Evolutionary conservation across 2,329 filamentous ascomycete genomes (phyloP).

Genomic region (Elsinoe australis): DNA sequence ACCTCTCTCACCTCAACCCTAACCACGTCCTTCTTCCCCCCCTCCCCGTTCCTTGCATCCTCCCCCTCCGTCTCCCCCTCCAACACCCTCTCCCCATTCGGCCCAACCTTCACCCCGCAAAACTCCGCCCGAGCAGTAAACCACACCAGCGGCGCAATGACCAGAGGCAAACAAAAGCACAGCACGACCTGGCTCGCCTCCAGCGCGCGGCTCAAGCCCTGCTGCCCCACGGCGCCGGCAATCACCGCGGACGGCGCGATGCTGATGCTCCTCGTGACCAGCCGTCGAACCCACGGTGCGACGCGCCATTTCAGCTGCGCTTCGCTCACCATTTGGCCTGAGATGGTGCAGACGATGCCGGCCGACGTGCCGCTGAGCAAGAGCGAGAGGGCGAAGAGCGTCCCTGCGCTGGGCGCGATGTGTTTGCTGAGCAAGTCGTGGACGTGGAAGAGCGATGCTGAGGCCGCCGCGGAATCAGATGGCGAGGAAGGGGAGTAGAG

Average conservation of each 20-base stretch:
- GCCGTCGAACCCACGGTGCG: conserved; percentile 67
- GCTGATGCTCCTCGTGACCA: conserved; percentile 70
- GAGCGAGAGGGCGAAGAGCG: conserved; percentile 74
- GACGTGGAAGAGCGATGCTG: conserved; percentile 70
- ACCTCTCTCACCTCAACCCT: background rate
- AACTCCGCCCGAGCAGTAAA: conserved; percentile 73
- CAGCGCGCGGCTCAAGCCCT: conserved; percentile 63
- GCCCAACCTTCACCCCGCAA: conserved; percentile 47
- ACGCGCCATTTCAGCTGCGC: conserved; percentile 70
- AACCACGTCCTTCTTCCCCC: background rate
- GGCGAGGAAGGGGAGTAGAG: conserved; percentile 42
- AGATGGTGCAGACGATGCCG: conserved; percentile 81
- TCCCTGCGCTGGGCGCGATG: conserved; percentile 68
- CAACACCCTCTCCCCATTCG: conserved; percentile 60
- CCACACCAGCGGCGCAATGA: conserved; percentile 72
- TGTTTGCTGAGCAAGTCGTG: conserved; percentile 61
- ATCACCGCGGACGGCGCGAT: conserved; percentile 79
- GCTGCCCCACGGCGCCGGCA: conserved; percentile 64
- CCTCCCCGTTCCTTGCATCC: conserved; percentile 8
- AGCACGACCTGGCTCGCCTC: conserved; percentile 72
- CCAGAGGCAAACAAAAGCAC: conserved; percentile 71
- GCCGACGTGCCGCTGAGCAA: conserved; percentile 73
- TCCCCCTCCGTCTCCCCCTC: conserved; percentile 29
- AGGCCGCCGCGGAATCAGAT: background rate
- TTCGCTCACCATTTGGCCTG: conserved; percentile 82